These are phyloP conservation scores for Oryza rufipogon DNA, from an alignment of 176 grass and related monocot genomes.

Conservation along the genomic window DNA sequence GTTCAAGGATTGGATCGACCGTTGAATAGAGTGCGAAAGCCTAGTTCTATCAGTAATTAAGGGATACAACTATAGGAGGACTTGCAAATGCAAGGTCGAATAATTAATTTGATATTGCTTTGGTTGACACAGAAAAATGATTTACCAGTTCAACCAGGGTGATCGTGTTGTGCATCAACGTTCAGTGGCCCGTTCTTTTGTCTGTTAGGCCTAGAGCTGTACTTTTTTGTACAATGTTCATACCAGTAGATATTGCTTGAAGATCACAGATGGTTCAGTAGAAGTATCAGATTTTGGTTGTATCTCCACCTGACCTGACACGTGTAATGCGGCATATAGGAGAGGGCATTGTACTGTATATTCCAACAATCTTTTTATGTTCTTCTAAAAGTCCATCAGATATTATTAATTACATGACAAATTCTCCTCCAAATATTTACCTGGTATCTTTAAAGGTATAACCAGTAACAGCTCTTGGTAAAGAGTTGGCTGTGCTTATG, in stretches of 20 bases:
- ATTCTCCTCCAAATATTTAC: no score
- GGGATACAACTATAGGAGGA: conserved; percentile 11
- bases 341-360: not conserved
- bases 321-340: not conserved
- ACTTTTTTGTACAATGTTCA: not conserved
- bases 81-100: conserved; percentile 8
- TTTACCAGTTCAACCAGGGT: not conserved
- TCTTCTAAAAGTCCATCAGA: not conserved
- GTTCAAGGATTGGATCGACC: conserved; percentile 94
- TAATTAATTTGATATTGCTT: not conserved
- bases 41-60: not conserved
- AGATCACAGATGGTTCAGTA: not conserved
- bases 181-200: not conserved
- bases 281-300: not conserved
- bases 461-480: not conserved
- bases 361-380: not conserved
- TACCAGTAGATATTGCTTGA: not conserved
- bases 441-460: no score
- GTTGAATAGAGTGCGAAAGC: conserved; percentile 32
- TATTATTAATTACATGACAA: not conserved
- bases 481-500: not conserved
- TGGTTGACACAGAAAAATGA: not conserved
- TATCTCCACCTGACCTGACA: not conserved
- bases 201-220: not conserved
- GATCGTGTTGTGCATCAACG: not conserved